Evolutionary conservation across 306 rosid genomes (phyloP).

Genomic region (Cucurbita pepo): DNA sequence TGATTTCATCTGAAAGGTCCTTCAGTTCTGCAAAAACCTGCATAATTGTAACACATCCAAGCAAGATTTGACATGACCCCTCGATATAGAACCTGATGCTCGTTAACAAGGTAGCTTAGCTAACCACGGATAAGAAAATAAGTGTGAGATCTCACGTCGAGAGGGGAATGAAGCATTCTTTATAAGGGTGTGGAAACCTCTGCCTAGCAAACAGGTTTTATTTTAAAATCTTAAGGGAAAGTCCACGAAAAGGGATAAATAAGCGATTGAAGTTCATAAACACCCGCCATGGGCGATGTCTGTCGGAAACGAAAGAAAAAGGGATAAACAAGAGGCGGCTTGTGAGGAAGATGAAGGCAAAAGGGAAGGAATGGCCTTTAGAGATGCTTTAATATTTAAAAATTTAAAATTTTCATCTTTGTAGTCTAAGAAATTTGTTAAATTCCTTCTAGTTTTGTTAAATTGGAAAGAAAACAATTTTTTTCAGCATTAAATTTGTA

Average conservation of each 20-base stretch:
- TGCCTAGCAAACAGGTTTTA: too few species aligned
- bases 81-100: not conserved
- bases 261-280: slow-evolving; percentile 24
- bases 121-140: not conserved
- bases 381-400: not conserved
- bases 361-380: not conserved
- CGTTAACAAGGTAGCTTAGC: not conserved
- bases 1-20: slow-evolving; percentile 58
- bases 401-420: too few species aligned
- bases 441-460: too few species aligned
- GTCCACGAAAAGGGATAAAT: too few species aligned
- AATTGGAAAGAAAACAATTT: too few species aligned
- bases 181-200: too few species aligned
- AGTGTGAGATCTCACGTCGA: not conserved
- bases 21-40: slow-evolving; percentile 76
- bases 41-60: not conserved
- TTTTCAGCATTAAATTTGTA: too few species aligned
- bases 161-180: too few species aligned
- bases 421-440: too few species aligned
- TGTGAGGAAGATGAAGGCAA: not conserved
- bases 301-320: not conserved
- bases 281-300: slow-evolving; percentile 31
- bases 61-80: not conserved
- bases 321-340: not conserved
- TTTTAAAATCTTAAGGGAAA: too few species aligned